A percentile compares a stretch with the other conserved stretches of the same genome.
phyloP scores from a whole-genome alignment of 805 yeast species.

The Barnettozyma botsteinii region DNA sequence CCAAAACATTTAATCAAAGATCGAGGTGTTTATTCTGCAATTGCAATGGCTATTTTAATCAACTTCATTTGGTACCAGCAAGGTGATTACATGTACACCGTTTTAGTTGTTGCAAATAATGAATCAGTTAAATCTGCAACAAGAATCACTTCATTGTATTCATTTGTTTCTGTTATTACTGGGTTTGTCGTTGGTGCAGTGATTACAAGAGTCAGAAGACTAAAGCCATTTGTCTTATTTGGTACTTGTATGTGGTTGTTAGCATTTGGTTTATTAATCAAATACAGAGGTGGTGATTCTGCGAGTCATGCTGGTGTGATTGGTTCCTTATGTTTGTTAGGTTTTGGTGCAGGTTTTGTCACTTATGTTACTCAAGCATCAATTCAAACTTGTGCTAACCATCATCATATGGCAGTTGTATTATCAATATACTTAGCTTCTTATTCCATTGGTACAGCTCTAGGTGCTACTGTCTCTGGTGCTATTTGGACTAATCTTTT shows the following conservation, averaged over 20 bases:
- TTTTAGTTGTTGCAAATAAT: conserved; percentile 51
- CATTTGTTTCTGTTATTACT: conserved; percentile 57
- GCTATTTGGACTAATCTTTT: conserved; percentile 55
- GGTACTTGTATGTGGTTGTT: conserved; percentile 56
- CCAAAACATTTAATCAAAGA: conserved; percentile 37
- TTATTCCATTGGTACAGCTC: conserved; percentile 27
- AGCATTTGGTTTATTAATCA: conserved; percentile 54
- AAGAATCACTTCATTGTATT: conserved; percentile 54
- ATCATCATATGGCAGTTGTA: conserved; percentile 59
- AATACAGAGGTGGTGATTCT: conserved; percentile 47
- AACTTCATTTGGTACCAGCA: conserved; percentile 61
- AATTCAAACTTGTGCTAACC: conserved; percentile 52
- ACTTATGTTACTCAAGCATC: conserved; percentile 60
- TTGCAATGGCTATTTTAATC: conserved; percentile 48
- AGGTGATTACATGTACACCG: conserved; percentile 59
- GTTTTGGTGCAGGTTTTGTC: conserved; percentile 72
- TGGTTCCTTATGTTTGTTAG: conserved; percentile 58
- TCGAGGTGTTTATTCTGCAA: conserved; percentile 62
- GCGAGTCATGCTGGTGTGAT: conserved; percentile 50
- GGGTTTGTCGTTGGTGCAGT: conserved; percentile 56
- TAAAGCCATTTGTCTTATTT: conserved; percentile 53
- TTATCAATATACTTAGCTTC: conserved; percentile 52
- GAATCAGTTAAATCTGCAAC: conserved; percentile 57
- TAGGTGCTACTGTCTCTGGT: conserved; percentile 9
- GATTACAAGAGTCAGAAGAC: conserved; percentile 42